These are phyloP conservation scores for Hypoxylon sp. DNA, from an alignment of 2,329 filamentous ascomycete species.

Conservation along the genomic window DNA sequence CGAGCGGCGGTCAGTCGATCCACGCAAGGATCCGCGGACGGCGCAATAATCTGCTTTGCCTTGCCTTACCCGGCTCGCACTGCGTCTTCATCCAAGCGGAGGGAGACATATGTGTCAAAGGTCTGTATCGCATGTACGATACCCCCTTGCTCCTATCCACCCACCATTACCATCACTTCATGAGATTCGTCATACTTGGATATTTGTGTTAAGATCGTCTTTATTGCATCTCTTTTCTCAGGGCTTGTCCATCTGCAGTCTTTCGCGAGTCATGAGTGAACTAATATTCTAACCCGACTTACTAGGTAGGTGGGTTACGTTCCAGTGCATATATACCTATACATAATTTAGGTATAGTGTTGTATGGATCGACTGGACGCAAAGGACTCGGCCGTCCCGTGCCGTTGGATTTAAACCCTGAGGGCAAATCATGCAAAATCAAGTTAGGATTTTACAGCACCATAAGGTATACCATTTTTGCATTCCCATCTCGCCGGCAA, in stretches of 20 bases:
- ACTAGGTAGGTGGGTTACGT: slow-evolving; percentile 35
- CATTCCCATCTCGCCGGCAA: slow-evolving; percentile 21
- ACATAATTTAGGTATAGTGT: slow-evolving; percentile 12
- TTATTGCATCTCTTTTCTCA: slow-evolving; percentile 21
- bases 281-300: slow-evolving; percentile 26
- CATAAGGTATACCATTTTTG: slow-evolving; percentile 2
- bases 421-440: slow-evolving; percentile 28
- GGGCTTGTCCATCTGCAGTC: slow-evolving; percentile 22
- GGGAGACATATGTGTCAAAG: slow-evolving; percentile 19
- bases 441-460: not conserved
- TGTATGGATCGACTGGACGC: slow-evolving; percentile 23
- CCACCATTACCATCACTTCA: slow-evolving; percentile 26
- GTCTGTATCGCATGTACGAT: slow-evolving; percentile 17
- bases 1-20: slow-evolving; percentile 31
- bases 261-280: slow-evolving; percentile 34
- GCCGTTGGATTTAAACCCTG: slow-evolving; percentile 46
- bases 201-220: slow-evolving; percentile 31
- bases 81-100: slow-evolving; percentile 17
- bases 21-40: slow-evolving; percentile 25
- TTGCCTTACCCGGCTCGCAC: slow-evolving; percentile 25
- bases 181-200: slow-evolving; percentile 33
- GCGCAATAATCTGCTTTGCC: slow-evolving; percentile 16
- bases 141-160: slow-evolving; percentile 28
- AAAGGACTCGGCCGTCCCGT: slow-evolving; percentile 42
- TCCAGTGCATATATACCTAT: slow-evolving; percentile 10